A percentile compares a stretch with the other conserved stretches of the same genome.
These are phyloP conservation scores for Nothophytophthora sp. DNA, from an alignment of 352 stramenopile species.

Conservation along the genomic window DNA sequence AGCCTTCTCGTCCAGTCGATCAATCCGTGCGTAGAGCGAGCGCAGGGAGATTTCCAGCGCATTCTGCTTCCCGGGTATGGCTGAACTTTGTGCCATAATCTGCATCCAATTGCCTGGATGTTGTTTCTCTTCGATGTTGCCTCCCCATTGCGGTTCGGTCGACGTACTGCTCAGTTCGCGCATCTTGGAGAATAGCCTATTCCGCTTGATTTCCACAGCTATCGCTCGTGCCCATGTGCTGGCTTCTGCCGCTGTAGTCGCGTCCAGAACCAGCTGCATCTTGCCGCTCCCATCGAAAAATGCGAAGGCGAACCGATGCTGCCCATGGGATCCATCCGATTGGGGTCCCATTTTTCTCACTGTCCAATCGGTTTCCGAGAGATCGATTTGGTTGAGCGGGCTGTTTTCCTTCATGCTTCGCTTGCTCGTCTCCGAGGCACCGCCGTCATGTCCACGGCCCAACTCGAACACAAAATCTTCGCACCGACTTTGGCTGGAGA, in stretches of 20 bases:
- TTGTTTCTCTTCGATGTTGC: background rate
- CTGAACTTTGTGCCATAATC: constrained; percentile 6
- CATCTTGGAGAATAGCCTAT: constrained; percentile 25
- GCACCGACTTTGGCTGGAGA: constrained; percentile 43
- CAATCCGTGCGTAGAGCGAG: constrained; percentile 56
- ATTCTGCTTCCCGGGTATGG: constrained; percentile 4
- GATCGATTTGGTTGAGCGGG: constrained; percentile 44
- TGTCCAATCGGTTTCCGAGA: constrained; percentile 44
- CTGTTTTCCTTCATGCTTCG: constrained; percentile 45
- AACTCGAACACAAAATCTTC: constrained; percentile 64
- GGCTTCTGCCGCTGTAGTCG: constrained; percentile 36
- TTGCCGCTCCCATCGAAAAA: constrained; percentile 56
- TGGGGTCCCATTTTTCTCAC: constrained; percentile 37
- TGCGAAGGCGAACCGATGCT: constrained; percentile 56
- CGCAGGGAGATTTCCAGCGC: constrained; percentile 42
- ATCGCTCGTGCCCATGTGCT: constrained; percentile 50
- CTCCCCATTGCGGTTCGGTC: background rate
- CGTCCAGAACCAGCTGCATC: constrained; percentile 55
- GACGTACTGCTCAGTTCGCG: constrained; percentile 13
- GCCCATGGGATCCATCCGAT: constrained; percentile 18
- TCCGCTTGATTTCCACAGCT: constrained; percentile 37
- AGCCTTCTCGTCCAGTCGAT: constrained; percentile 33
- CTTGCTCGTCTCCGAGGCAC: constrained; percentile 30
- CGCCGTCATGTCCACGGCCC: constrained; percentile 22
- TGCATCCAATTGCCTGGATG: constrained; percentile 13